phyloP scores from a whole-genome alignment of 768 basidiomycete genomes.

The Steccherinum ochraceum region DNA sequence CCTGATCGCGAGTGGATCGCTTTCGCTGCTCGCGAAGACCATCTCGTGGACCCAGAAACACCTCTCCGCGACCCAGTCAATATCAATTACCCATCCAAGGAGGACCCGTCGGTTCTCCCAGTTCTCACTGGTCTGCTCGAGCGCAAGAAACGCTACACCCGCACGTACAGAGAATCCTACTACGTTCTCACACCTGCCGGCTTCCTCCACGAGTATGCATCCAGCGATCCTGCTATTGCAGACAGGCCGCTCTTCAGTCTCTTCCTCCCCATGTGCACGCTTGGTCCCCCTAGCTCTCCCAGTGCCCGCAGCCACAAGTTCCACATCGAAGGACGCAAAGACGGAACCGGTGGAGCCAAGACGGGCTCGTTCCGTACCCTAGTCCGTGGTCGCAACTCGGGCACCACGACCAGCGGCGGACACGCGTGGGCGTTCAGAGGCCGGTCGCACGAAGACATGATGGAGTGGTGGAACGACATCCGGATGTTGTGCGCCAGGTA shows the following conservation, averaged over 20 bases:
- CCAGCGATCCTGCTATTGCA: slow-evolving; percentile 62
- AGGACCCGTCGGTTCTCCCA: slow-evolving; percentile 77
- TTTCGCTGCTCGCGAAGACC: slow-evolving; percentile 89
- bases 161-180: slow-evolving; percentile 77
- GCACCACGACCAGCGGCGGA: slow-evolving; percentile 28
- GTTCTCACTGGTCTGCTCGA: slow-evolving; percentile 90
- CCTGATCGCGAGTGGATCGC: slow-evolving; percentile 94
- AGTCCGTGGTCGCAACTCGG: slow-evolving; percentile 18
- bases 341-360: slow-evolving; percentile 66
- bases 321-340: slow-evolving; percentile 90
- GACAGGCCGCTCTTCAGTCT: slow-evolving; percentile 71
- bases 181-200: slow-evolving; percentile 94
- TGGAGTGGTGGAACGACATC: slow-evolving; percentile 99
- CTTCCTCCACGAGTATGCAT: slow-evolving; percentile 87
- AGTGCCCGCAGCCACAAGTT: slow-evolving; percentile 85
- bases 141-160: slow-evolving; percentile 93
- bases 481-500: slow-evolving; percentile 91
- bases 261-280: slow-evolving; percentile 92
- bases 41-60: slow-evolving; percentile 94
- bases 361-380: slow-evolving; percentile 41
- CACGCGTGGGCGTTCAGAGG: slow-evolving; percentile 89
- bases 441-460: slow-evolving; percentile 91
- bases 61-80: slow-evolving; percentile 74
- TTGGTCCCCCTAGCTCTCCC: slow-evolving; percentile 79
- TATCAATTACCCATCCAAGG: slow-evolving; percentile 85